Conservation (phyloP, 768 basidiomycete species). For the Leccinum subtestaceum region DNA sequence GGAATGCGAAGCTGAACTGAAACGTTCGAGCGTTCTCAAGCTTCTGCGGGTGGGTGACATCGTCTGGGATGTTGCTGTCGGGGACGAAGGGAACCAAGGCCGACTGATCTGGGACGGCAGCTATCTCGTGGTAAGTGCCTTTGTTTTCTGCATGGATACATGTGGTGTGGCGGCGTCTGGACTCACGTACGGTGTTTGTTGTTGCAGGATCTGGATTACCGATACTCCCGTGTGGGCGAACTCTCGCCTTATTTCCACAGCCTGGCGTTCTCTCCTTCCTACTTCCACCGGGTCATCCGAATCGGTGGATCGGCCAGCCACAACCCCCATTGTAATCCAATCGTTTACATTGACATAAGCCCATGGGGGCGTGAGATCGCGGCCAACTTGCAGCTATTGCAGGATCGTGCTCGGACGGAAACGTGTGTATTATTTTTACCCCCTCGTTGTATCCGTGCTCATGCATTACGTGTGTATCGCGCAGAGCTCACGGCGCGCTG, state of each 20-base stretch:
- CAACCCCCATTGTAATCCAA: constrained; percentile 54
- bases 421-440: constrained; percentile 53
- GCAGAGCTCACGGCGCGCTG: constrained; percentile 71
- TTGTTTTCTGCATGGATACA: constrained; percentile 5
- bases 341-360: constrained; percentile 69
- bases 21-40: constrained; percentile 45
- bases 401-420: constrained; percentile 74
- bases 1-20: constrained; percentile 80
- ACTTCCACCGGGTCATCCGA: constrained; percentile 84
- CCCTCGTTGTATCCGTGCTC: constrained; percentile 4
- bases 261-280: constrained; percentile 81
- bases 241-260: constrained; percentile 78
- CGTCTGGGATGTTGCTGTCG: constrained; percentile 84
- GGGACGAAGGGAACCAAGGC: constrained; percentile 85
- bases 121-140: constrained; percentile 69
- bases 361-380: constrained; percentile 82
- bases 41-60: constrained; percentile 76
- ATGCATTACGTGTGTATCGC: constrained; percentile 2
- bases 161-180: background rate
- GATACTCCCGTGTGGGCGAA: constrained; percentile 72
- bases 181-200: constrained; percentile 2
- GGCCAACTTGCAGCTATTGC: constrained; percentile 67
- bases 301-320: constrained; percentile 35
- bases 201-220: constrained; percentile 77
- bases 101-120: constrained; percentile 85